Evolutionary conservation across 1,284 basidiomycete genomes (phyloP).

Genomic region (Trametes sp.): DNA sequence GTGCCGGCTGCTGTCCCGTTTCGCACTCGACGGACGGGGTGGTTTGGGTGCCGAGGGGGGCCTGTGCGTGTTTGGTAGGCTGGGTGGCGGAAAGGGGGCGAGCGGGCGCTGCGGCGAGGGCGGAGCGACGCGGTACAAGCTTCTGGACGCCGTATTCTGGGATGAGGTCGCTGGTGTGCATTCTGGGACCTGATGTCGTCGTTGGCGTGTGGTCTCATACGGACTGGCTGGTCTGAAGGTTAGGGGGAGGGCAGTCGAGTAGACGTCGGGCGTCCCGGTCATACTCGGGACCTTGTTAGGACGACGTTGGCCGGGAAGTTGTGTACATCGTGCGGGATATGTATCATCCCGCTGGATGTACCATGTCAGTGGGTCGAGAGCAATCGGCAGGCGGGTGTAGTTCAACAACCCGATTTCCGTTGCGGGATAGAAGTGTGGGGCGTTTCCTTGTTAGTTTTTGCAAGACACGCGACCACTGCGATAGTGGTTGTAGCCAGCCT

Average conservation of each 20-base stretch:
- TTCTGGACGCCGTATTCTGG: neutral
- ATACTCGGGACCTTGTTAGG: neutral
- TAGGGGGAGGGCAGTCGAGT: neutral
- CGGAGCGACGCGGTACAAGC: constrained; percentile 6
- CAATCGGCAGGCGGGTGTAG: too few relatives aligned
- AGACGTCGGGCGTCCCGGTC: neutral
- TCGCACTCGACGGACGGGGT: neutral
- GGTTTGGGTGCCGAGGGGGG: neutral
- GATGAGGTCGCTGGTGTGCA: neutral
- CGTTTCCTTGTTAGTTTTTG: too few relatives aligned
- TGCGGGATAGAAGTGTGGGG: too few relatives aligned
- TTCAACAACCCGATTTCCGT: too few relatives aligned
- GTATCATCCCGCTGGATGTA: neutral
- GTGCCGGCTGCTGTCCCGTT: neutral
- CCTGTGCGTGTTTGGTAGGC: neutral
- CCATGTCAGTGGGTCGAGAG: too few relatives aligned
- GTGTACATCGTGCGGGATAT: neutral
- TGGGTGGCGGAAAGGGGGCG: neutral
- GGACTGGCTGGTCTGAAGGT: neutral
- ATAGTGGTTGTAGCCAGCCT: too few relatives aligned
- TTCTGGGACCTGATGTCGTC: neutral
- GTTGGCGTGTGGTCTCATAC: neutral
- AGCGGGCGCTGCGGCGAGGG: constrained; percentile 13
- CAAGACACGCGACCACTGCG: too few relatives aligned
- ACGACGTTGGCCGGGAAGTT: neutral